These are phyloP conservation scores for Sporobolomyces pararoseus DNA, from an alignment of 768 basidiomycete species.

Conservation along the genomic window DNA sequence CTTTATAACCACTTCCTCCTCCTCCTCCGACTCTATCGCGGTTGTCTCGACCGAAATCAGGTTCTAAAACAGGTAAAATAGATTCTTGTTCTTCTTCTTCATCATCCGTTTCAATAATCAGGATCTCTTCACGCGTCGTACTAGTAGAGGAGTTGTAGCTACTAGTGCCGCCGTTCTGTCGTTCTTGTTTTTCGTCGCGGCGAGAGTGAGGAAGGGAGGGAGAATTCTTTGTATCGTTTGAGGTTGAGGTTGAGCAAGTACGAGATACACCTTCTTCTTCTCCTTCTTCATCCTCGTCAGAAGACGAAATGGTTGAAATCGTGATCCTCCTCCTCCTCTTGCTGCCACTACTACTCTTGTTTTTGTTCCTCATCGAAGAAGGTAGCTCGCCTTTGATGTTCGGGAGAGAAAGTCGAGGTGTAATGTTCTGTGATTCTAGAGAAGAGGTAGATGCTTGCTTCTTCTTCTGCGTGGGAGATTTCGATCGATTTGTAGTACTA, in stretches of 20 bases:
- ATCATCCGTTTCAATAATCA: conserved; percentile 23
- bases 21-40: not conserved
- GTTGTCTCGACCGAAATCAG: not conserved
- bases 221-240: no score
- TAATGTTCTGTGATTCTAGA: no score
- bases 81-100: not conserved
- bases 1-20: not conserved
- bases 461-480: not conserved
- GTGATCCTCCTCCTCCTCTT: conserved; percentile 24
- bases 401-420: not conserved
- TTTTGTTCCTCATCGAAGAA: no score
- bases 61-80: not conserved
- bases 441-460: not conserved
- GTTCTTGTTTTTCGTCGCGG: no score
- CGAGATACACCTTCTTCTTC: no score
- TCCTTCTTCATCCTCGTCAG: no score
- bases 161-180: no score
- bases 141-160: no score
- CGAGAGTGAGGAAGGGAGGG: no score
- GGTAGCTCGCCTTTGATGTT: not conserved
- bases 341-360: no score
- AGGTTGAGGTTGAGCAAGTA: no score
- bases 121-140: no score
- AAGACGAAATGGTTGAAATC: conserved; percentile 7
- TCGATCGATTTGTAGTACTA: not conserved